Percentiles rank a stretch among this genome's conserved stretches.
Evolutionary conservation across 2,329 filamentous ascomycete species (phyloP).

Genomic region (Aspergillus aculeatinus): DNA sequence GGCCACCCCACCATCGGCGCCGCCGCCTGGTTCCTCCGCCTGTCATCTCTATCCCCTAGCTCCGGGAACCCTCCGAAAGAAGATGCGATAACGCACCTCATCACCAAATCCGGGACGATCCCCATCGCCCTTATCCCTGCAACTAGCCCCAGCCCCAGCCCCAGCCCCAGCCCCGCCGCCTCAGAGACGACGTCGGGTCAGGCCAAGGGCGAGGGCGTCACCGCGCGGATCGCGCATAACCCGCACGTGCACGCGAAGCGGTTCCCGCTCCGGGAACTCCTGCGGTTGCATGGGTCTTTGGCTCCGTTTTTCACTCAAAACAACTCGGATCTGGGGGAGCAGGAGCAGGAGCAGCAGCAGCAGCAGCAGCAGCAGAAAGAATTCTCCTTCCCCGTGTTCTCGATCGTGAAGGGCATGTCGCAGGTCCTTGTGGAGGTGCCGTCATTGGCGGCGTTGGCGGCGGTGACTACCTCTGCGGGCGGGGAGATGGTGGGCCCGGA

Average conservation of each 20-base stretch:
- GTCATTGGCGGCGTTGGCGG: slow-evolving; percentile 57
- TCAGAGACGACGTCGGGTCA: no score
- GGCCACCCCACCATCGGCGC: slow-evolving; percentile 60
- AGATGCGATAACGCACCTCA: slow-evolving; percentile 36
- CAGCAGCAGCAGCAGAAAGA: not conserved
- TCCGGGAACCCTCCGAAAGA: not conserved
- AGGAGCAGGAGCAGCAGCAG: no score
- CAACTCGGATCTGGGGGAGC: no score
- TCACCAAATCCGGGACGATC: slow-evolving; percentile 60
- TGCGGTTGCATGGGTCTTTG: slow-evolving; percentile 29
- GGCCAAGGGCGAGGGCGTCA: slow-evolving; percentile 5
- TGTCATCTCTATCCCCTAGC: slow-evolving; percentile 4
- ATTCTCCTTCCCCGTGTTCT: slow-evolving; percentile 33
- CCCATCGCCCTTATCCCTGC: slow-evolving; percentile 35
- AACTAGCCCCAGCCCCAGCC: not conserved
- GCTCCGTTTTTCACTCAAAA: slow-evolving; percentile 13
- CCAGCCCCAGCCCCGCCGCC: no score
- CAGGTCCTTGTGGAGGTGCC: slow-evolving; percentile 67
- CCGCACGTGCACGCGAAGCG: slow-evolving; percentile 34
- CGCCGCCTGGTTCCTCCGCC: slow-evolving; percentile 46
- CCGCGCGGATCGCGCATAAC: slow-evolving; percentile 38
- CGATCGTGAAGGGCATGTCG: slow-evolving; percentile 43
- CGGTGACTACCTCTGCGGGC: slow-evolving; percentile 24
- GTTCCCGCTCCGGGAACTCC: slow-evolving; percentile 25
- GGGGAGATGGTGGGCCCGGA: slow-evolving; percentile 19